Conservation (phyloP, 139 green algal species). For the Chlorella sp. region DNA sequence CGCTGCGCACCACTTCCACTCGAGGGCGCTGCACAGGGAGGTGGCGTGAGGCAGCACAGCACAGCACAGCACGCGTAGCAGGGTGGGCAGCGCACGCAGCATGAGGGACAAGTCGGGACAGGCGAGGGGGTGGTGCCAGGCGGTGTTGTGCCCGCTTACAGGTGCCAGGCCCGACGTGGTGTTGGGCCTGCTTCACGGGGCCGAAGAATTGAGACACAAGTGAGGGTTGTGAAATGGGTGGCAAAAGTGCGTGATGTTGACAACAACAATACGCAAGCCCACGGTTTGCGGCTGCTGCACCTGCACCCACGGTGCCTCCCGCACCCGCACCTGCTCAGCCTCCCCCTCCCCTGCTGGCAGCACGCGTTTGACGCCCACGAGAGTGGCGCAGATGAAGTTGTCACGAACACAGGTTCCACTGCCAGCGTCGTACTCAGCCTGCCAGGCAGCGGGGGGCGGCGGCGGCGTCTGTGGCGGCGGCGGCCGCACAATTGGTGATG, state of each 20-base stretch:
- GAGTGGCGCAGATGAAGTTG: conserved; percentile 58
- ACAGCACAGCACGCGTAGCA: neutral
- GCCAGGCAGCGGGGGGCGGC: neutral
- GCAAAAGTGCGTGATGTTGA: neutral
- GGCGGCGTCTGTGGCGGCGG: neutral
- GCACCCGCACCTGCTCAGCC: neutral
- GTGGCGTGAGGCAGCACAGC: neutral
- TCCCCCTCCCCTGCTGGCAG: neutral
- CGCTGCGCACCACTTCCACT: conserved; percentile 42
- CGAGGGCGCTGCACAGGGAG: conserved; percentile 34
- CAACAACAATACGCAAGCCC: neutral
- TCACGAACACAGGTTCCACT: conserved; percentile 59
- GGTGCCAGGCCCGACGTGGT: too few species aligned
- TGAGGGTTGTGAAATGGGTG: neutral
- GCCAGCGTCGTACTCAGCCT: conserved; percentile 51
- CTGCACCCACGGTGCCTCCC: neutral
- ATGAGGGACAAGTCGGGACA: neutral
- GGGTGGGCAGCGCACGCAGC: neutral
- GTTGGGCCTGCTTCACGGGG: neutral
- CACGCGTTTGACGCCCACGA: conserved; percentile 53
- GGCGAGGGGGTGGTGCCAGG: neutral
- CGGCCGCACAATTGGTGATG: neutral
- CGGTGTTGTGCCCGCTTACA: neutral
- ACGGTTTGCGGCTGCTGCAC: neutral
- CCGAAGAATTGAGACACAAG: neutral